These are phyloP conservation scores for Kuraishia piskuri DNA, from an alignment of 805 yeast species.

Conservation along the genomic window DNA sequence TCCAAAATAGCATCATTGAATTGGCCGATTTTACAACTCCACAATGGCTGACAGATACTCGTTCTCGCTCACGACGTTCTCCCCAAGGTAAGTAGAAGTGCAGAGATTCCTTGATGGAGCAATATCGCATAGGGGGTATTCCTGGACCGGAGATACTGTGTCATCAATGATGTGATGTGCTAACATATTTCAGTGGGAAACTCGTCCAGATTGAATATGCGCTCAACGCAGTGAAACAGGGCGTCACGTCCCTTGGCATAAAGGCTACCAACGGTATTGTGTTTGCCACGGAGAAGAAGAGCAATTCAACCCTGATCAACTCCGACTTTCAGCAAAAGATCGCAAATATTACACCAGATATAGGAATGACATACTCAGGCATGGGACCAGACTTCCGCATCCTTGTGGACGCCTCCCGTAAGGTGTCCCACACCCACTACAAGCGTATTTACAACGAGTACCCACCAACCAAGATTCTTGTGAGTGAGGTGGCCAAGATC, in stretches of 20 bases:
- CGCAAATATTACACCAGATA: slow-evolving; percentile 82
- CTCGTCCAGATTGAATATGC: slow-evolving; percentile 97
- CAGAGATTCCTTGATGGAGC: no score
- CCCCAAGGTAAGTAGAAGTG: slow-evolving; percentile 83
- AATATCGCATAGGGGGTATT: no score
- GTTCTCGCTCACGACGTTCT: slow-evolving; percentile 92
- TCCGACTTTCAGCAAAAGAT: slow-evolving; percentile 71
- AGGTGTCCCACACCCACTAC: slow-evolving; percentile 86
- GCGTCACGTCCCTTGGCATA: slow-evolving; percentile 94
- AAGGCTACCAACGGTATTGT: slow-evolving; percentile 92
- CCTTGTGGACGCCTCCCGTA: slow-evolving; percentile 87
- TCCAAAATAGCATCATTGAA: not conserved
- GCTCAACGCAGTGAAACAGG: slow-evolving; percentile 93
- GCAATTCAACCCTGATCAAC: slow-evolving; percentile 69
- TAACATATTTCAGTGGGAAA: slow-evolving; percentile 62
- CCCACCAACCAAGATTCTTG: slow-evolving; percentile 92
- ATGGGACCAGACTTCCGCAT: slow-evolving; percentile 99
- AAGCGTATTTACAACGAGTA: slow-evolving; percentile 92
- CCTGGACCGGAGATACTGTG: not conserved
- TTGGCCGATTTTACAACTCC: not conserved
- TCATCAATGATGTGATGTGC: not conserved
- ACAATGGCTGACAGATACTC: slow-evolving; percentile 96
- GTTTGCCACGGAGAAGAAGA: slow-evolving; percentile 91
- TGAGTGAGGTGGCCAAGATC: slow-evolving; percentile 88
- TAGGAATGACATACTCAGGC: slow-evolving; percentile 95